Conservation (phyloP, 139 green algal genomes). For the Tetradesmus lagerheimii region DNA sequence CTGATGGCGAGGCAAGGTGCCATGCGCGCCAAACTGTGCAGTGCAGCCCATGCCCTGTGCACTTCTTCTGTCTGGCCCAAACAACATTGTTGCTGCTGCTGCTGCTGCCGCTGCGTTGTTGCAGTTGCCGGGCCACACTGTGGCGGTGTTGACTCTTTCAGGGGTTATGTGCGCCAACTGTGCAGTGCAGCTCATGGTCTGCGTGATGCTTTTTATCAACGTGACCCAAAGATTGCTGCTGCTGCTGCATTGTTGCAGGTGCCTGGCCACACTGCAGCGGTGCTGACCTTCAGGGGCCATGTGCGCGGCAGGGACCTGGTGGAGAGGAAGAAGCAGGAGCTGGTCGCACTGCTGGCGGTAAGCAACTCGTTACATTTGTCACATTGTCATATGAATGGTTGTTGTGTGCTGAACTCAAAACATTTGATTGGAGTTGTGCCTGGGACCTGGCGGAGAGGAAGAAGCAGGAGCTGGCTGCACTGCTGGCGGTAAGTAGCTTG, state of each 20-base stretch:
- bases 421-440: background rate
- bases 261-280: conserved; percentile 40
- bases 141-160: too few relatives aligned
- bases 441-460: conserved; percentile 27
- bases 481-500: conserved; percentile 1
- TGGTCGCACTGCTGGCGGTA: conserved; percentile 43
- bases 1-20: too few relatives aligned
- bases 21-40: too few relatives aligned
- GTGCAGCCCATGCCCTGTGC: too few relatives aligned
- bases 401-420: too few relatives aligned
- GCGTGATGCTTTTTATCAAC: too few relatives aligned
- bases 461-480: conserved; percentile 49
- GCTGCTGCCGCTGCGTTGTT: background rate
- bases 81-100: too few relatives aligned
- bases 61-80: too few relatives aligned
- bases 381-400: background rate
- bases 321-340: conserved; percentile 47
- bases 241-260: background rate
- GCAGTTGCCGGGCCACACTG: background rate
- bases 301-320: conserved; percentile 23
- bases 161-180: too few relatives aligned
- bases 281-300: conserved; percentile 52
- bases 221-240: too few relatives aligned
- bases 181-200: too few relatives aligned
- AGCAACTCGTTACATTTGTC: background rate